phyloP scores from a whole-genome alignment of 2,329 filamentous ascomycete genomes.

The Sporothrix dimorphospora region DNA sequence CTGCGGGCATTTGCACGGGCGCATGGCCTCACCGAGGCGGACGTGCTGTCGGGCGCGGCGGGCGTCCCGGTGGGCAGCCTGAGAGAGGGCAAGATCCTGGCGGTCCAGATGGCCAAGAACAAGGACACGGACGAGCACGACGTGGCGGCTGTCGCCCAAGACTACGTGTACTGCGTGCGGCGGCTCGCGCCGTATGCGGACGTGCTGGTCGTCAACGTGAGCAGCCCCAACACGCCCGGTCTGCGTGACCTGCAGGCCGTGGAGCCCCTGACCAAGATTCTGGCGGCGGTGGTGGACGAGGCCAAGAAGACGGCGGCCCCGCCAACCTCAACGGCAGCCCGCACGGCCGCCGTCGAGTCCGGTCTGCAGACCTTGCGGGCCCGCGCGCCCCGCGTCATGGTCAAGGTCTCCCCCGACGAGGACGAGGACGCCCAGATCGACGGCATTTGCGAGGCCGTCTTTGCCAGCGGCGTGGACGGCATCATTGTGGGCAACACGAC shows the following conservation, averaged over 20 bases:
- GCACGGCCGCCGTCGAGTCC: slow-evolving; percentile 21
- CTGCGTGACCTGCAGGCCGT: slow-evolving; percentile 83
- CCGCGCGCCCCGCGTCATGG: slow-evolving; percentile 83
- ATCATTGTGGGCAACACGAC: slow-evolving; percentile 98
- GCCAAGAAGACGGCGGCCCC: slow-evolving; percentile 62
- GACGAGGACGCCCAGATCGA: slow-evolving; percentile 81
- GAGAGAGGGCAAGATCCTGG: slow-evolving; percentile 72
- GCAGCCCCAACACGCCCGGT: slow-evolving; percentile 93
- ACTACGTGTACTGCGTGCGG: slow-evolving; percentile 88
- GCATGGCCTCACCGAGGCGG: slow-evolving; percentile 69
- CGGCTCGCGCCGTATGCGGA: slow-evolving; percentile 86
- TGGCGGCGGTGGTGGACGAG: slow-evolving; percentile 80
- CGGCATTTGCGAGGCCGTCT: slow-evolving; percentile 86
- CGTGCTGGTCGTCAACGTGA: slow-evolving; percentile 97
- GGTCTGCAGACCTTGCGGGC: slow-evolving; percentile 51
- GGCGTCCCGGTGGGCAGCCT: slow-evolving; percentile 83
- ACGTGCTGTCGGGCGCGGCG: slow-evolving; percentile 72
- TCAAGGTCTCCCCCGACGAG: slow-evolving; percentile 97
- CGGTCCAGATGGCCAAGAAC: slow-evolving; percentile 96
- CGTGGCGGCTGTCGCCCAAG: slow-evolving; percentile 75
- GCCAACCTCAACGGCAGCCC: neutral
- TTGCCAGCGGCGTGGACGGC: slow-evolving; percentile 83
- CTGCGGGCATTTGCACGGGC: slow-evolving; percentile 75
- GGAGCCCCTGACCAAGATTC: slow-evolving; percentile 77
- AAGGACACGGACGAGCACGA: slow-evolving; percentile 86